Percentiles rank a stretch among this genome's conserved stretches.
These are phyloP conservation scores for Fusarium sp. DNA, from an alignment of 2,329 filamentous ascomycete species.

Conservation along the genomic window DNA sequence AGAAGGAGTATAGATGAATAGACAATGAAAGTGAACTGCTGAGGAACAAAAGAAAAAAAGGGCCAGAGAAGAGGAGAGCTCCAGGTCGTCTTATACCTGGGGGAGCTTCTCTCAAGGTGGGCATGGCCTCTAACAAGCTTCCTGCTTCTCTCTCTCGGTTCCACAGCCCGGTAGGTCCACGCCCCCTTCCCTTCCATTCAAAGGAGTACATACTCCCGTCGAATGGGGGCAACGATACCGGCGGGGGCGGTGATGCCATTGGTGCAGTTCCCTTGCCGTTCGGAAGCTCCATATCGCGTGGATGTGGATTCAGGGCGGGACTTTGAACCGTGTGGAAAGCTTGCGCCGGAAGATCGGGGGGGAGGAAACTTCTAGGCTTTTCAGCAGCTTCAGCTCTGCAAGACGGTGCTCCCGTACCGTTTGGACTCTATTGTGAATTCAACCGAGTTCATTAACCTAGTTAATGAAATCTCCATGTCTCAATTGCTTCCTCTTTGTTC, in stretches of 20 bases:
- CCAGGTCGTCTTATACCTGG: conserved; percentile 39
- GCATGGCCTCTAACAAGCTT: neutral
- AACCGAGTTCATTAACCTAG: neutral
- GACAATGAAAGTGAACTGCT: neutral
- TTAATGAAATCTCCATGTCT: neutral
- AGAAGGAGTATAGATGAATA: conserved; percentile 7
- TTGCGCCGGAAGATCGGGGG: neutral
- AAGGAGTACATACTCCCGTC: neutral
- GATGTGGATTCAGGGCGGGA: neutral
- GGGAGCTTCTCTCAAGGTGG: conserved; percentile 14
- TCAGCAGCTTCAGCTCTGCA: neutral
- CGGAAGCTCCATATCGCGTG: neutral
- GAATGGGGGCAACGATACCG: neutral
- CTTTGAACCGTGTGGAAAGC: neutral
- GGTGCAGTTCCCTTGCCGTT: neutral
- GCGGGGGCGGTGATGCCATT: neutral
- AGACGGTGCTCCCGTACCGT: neutral
- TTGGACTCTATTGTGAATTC: neutral
- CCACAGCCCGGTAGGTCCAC: conserved; percentile 9
- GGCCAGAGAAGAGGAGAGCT: conserved; percentile 21
- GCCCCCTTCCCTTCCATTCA: neutral
- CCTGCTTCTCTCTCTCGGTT: neutral
- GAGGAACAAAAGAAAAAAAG: neutral
- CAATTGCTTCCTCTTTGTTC: neutral
- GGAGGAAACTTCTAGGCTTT: neutral